Conservation (phyloP, 306 rosid species). For the Castanea mollissima region DNA sequence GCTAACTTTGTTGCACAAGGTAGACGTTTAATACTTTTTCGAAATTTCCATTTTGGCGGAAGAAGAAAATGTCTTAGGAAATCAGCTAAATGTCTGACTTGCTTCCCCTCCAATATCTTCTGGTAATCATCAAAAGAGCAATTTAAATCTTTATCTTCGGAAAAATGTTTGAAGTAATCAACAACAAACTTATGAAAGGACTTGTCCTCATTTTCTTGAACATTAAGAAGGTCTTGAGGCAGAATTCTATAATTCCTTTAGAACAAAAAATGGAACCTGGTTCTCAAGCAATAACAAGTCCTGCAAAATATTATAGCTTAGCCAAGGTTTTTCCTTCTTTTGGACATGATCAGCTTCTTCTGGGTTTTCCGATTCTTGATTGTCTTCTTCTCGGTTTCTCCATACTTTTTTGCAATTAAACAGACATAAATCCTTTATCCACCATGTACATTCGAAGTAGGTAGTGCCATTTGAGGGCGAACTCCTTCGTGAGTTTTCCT, state of each 20-base stretch:
- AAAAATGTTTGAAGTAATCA: not conserved
- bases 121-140: no score
- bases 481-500: no score
- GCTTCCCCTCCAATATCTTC: no score
- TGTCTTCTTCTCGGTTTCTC: no score
- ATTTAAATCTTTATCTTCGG: no score
- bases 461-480: not conserved
- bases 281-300: conserved; percentile 33
- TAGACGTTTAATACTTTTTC: not conserved
- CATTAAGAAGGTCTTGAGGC: not conserved
- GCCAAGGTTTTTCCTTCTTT: conserved; percentile 17
- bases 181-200: not conserved
- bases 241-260: not conserved
- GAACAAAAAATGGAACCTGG: conserved; percentile 25
- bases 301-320: conserved; percentile 6
- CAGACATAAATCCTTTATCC: no score
- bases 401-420: no score
- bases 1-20: not conserved
- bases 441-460: no score
- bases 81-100: not conserved
- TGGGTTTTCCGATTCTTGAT: no score
- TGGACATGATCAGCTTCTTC: not conserved
- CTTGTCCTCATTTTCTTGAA: not conserved
- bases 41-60: no score
- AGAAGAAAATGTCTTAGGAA: not conserved